phyloP scores from a whole-genome alignment of 352 stramenopile species.

The Elongisporangium undulatum region DNA sequence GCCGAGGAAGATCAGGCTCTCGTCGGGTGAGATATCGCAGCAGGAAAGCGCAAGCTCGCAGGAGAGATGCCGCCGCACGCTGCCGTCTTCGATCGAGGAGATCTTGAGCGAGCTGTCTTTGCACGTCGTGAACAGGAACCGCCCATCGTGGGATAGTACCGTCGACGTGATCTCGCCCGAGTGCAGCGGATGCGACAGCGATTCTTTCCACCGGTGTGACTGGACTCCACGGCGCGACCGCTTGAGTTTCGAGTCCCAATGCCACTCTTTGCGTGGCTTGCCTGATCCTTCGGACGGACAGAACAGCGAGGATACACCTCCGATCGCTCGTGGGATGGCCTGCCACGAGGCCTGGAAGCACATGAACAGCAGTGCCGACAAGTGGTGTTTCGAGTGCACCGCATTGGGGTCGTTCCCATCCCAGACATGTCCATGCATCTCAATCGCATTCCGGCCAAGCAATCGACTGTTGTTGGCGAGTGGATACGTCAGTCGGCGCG shows the following conservation, averaged over 20 bases:
- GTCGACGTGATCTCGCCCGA: constrained; percentile 56
- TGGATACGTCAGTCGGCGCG: constrained; percentile 12
- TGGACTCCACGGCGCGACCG: constrained; percentile 19
- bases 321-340: constrained; percentile 23
- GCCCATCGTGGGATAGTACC: constrained; percentile 46
- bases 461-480: constrained; percentile 1
- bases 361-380: constrained; percentile 10
- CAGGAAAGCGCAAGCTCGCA: constrained; percentile 48
- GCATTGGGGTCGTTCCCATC: not conserved
- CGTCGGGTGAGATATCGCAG: constrained; percentile 65
- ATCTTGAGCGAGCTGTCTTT: constrained; percentile 71
- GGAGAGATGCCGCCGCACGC: constrained; percentile 22
- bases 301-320: constrained; percentile 28
- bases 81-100: constrained; percentile 22
- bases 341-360: constrained; percentile 43
- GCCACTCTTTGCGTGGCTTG: constrained; percentile 47
- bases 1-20: constrained; percentile 52
- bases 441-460: not conserved
- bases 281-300: constrained; percentile 24
- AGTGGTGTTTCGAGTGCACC: constrained; percentile 5
- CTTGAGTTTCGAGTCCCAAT: constrained; percentile 40
- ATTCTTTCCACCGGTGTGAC: constrained; percentile 52
- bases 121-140: constrained; percentile 56
- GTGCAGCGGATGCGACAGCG: constrained; percentile 33
- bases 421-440: not conserved